These are phyloP conservation scores for Pichia sp. DNA, from an alignment of 1,139 yeast genomes.

Conservation along the genomic window DNA sequence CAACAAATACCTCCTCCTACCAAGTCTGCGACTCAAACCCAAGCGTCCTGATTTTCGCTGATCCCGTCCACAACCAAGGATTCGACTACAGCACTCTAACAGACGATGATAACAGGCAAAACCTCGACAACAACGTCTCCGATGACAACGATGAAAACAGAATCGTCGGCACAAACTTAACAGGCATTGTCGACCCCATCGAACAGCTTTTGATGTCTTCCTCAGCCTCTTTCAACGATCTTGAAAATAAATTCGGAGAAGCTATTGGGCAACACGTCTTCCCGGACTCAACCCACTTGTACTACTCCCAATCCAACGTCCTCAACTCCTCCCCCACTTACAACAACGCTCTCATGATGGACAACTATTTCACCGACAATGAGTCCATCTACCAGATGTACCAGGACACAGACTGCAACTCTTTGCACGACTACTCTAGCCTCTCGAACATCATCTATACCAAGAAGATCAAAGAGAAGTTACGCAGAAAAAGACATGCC, in stretches of 20 bases:
- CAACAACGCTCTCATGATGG: neutral
- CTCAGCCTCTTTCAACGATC: neutral
- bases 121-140: neutral
- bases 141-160: neutral
- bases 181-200: slow-evolving; percentile 1
- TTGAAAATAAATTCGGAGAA: neutral
- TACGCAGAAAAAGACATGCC: slow-evolving; percentile 14
- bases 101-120: neutral
- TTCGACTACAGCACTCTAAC: neutral
- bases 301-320: neutral
- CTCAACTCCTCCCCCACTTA: neutral
- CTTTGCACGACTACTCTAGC: slow-evolving; percentile 13
- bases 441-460: slow-evolving; percentile 17
- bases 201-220: slow-evolving; percentile 9
- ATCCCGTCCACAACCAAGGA: neutral
- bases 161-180: neutral
- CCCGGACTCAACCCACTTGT: neutral
- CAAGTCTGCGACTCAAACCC: neutral
- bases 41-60: neutral
- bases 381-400: slow-evolving; percentile 4
- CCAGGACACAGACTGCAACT: slow-evolving; percentile 6
- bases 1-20: neutral
- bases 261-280: neutral
- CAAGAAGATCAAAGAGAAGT: slow-evolving; percentile 15
- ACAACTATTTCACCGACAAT: slow-evolving; percentile 2